Percentiles rank a stretch among this genome's conserved stretches.
Evolutionary conservation across 352 stramenopile genomes (phyloP).

Genomic region (Phytophthora gonapodyides): DNA sequence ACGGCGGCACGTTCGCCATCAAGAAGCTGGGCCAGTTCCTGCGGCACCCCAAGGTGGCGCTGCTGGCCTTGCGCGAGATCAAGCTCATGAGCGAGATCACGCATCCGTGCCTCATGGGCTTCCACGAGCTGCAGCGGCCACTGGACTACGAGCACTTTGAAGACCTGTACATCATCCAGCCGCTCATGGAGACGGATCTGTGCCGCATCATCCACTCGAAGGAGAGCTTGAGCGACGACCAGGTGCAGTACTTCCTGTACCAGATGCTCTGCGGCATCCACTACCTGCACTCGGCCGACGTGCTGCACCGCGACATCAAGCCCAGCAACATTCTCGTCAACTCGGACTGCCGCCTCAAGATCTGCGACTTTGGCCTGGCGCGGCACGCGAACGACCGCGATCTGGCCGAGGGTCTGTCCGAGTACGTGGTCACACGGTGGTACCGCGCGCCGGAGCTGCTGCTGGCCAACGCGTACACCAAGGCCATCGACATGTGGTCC

Average conservation of each 20-base stretch:
- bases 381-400: constrained; percentile 81
- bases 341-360: constrained; percentile 87
- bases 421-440: constrained; percentile 96
- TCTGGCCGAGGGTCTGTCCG: constrained; percentile 81
- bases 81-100: constrained; percentile 87
- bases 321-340: constrained; percentile 98
- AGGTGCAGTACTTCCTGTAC: constrained; percentile 97
- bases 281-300: constrained; percentile 96
- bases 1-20: constrained; percentile 86
- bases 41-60: constrained; percentile 81
- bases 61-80: constrained; percentile 87
- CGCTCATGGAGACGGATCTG: constrained; percentile 98
- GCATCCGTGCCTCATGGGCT: constrained; percentile 80
- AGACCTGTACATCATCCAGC: constrained; percentile 97
- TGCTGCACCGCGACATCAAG: constrained; percentile 97
- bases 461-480: constrained; percentile 83
- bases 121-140: constrained; percentile 83
- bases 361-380: constrained; percentile 91
- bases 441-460: constrained; percentile 89
- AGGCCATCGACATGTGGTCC: constrained; percentile 95
- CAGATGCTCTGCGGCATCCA: constrained; percentile 95
- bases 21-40: constrained; percentile 90
- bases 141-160: constrained; percentile 92
- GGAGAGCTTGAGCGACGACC: constrained; percentile 92
- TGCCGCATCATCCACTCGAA: constrained; percentile 89